Evolutionary conservation across 305 asterid species (phyloP).

Genomic region (Plantago lanceolata): DNA sequence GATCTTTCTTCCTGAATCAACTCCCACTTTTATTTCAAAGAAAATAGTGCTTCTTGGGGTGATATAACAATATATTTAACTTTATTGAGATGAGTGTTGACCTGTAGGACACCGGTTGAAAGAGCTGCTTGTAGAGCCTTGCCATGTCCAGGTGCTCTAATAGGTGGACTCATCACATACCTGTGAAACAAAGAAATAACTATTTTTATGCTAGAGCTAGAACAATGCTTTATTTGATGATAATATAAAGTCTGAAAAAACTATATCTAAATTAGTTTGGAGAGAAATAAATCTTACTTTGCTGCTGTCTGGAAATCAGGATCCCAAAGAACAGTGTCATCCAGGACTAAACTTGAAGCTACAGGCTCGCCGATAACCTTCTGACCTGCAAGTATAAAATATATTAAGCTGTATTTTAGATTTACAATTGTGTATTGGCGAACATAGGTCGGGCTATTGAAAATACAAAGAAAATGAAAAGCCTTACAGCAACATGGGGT

Average conservation of each 20-base stretch:
- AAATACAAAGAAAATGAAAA: not conserved
- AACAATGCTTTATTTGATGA: slow-evolving; percentile 13
- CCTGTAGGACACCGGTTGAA: slow-evolving; percentile 84
- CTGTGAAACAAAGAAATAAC: slow-evolving; percentile 35
- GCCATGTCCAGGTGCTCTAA: slow-evolving; percentile 85
- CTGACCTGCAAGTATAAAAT: slow-evolving; percentile 57
- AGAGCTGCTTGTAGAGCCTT: slow-evolving; percentile 98
- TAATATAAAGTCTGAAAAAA: slow-evolving; percentile 9
- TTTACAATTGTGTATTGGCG: not conserved
- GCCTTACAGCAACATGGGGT: not conserved
- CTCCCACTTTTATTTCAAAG: slow-evolving; percentile 1
- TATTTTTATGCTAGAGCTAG: slow-evolving; percentile 9
- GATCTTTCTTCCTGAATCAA: not conserved
- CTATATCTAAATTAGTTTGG: slow-evolving; percentile 23
- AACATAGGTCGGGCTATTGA: too few relatives aligned
- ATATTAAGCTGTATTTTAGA: not conserved
- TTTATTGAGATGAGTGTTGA: slow-evolving; percentile 26
- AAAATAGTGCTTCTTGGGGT: slow-evolving; percentile 1
- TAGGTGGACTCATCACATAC: slow-evolving; percentile 97
- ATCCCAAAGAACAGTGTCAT: slow-evolving; percentile 90
- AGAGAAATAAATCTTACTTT: slow-evolving; percentile 42
- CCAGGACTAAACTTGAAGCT: slow-evolving; percentile 77
- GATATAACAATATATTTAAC: not conserved
- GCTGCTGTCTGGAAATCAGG: slow-evolving; percentile 81
- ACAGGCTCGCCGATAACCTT: slow-evolving; percentile 94